A percentile compares a stretch with the other conserved stretches of the same genome.
Conservation (phyloP, 2,329 filamentous ascomycete genomes). For the Hypoxylon sp. region DNA sequence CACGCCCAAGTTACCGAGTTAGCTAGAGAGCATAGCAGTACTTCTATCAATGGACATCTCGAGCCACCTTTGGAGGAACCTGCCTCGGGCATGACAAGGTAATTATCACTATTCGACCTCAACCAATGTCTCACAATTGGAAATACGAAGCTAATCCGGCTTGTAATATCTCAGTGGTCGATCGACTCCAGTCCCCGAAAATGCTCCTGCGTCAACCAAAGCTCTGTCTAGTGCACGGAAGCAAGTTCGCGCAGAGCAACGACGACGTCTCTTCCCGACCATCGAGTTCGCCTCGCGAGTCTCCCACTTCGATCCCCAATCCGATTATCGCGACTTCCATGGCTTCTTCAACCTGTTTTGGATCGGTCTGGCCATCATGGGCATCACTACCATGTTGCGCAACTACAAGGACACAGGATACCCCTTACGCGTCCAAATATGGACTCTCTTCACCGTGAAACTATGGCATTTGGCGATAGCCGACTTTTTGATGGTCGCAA, state of each 20-base stretch:
- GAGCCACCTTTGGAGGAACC: constrained; percentile 55
- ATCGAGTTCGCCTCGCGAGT: constrained; percentile 92
- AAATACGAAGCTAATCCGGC: constrained; percentile 33
- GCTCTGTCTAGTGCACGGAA: constrained; percentile 88
- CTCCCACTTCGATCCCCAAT: constrained; percentile 94
- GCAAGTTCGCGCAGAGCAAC: constrained; percentile 84
- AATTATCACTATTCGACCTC: constrained; percentile 17
- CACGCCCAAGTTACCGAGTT: constrained; percentile 64
- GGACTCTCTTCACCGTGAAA: constrained; percentile 89
- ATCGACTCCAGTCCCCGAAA: constrained; percentile 86
- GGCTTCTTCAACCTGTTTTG: constrained; percentile 99
- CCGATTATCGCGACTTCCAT: constrained; percentile 93
- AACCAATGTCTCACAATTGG: neutral
- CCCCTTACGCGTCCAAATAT: constrained; percentile 87
- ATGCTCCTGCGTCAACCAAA: constrained; percentile 93
- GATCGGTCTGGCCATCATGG: constrained; percentile 97
- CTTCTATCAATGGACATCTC: constrained; percentile 57
- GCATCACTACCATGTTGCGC: constrained; percentile 90
- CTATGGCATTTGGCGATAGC: constrained; percentile 87
- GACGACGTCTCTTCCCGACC: constrained; percentile 89
- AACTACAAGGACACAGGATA: constrained; percentile 95
- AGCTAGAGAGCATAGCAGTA: constrained; percentile 60
- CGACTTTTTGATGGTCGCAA: constrained; percentile 87
- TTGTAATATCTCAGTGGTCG: constrained; percentile 71
- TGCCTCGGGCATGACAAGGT: constrained; percentile 64